These are phyloP conservation scores for Tolypocladium endophyticum DNA, from an alignment of 2,329 filamentous ascomycete species.

Conservation along the genomic window DNA sequence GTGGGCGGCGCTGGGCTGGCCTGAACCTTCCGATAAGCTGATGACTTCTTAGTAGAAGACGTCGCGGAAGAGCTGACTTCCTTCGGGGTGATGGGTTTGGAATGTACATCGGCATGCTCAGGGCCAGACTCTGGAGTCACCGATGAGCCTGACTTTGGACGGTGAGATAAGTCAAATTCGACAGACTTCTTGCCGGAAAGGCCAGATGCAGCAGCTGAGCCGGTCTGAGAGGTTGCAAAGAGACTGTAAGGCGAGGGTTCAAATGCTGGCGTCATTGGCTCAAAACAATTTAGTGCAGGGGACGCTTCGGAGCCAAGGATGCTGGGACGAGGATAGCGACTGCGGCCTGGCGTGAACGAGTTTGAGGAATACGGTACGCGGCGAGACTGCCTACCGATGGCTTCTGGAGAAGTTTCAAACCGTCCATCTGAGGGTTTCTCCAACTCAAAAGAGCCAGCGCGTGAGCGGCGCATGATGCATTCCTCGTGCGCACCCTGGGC, in stretches of 20 bases:
- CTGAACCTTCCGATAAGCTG: neutral
- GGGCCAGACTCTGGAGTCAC: neutral
- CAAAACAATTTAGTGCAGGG: conserved; percentile 1
- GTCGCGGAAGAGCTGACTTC: neutral
- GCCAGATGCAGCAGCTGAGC: neutral
- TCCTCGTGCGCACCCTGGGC: neutral
- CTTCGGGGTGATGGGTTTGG: conserved; percentile 1
- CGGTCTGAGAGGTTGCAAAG: neutral
- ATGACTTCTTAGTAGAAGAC: neutral
- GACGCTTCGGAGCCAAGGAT: conserved; percentile 4
- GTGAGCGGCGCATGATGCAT: neutral
- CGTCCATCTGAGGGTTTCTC: neutral
- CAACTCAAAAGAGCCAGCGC: conserved; percentile 3
- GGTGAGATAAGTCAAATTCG: conserved; percentile 4
- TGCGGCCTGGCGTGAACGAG: conserved; percentile 4
- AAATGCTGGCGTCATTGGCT: neutral
- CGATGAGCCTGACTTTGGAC: neutral
- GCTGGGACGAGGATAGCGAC: conserved; percentile 3
- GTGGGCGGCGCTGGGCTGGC: neutral
- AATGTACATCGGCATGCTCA: neutral
- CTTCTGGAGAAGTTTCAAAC: neutral
- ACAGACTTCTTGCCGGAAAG: conserved; percentile 4
- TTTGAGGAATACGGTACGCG: conserved; percentile 1
- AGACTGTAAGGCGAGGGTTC: neutral
- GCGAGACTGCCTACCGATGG: neutral